These are phyloP conservation scores for Cryptosporidium canis DNA, from an alignment of 169 alveolate genomes.

Conservation along the genomic window DNA sequence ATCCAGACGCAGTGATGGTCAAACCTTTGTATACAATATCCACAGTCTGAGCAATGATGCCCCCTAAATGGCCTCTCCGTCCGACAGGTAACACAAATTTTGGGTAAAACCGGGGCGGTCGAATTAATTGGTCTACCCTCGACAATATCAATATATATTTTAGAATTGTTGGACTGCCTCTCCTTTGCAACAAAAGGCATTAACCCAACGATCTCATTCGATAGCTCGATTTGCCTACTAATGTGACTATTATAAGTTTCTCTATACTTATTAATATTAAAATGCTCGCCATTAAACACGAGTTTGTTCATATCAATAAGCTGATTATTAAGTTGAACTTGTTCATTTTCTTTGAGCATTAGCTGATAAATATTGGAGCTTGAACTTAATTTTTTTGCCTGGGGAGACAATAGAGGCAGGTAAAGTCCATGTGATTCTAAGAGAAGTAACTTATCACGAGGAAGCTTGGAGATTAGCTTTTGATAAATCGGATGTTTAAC, in stretches of 20 bases:
- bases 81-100: slow-evolving; percentile 87
- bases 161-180: slow-evolving; percentile 39
- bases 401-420: slow-evolving; percentile 35
- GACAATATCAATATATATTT: slow-evolving; percentile 52
- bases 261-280: slow-evolving; percentile 20
- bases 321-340: slow-evolving; percentile 35
- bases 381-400: background rate
- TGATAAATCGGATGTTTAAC: slow-evolving; percentile 59
- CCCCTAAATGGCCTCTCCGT: slow-evolving; percentile 82
- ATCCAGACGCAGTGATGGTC: slow-evolving; percentile 92
- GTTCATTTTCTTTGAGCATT: slow-evolving; percentile 66
- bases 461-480: slow-evolving; percentile 24
- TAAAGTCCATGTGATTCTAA: slow-evolving; percentile 42
- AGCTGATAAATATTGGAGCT: slow-evolving; percentile 33
- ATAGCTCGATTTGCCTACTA: slow-evolving; percentile 32
- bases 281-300: slow-evolving; percentile 38
- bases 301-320: slow-evolving; percentile 48
- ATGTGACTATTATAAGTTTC: slow-evolving; percentile 42
- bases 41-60: slow-evolving; percentile 85
- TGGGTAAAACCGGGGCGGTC: slow-evolving; percentile 66
- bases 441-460: slow-evolving; percentile 12
- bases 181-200: slow-evolving; percentile 68
- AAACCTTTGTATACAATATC: slow-evolving; percentile 82
- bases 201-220: slow-evolving; percentile 37
- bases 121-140: slow-evolving; percentile 52